These are phyloP conservation scores for Penicillium robsamsonii DNA, from an alignment of 495 filamentous ascomycete species.

Conservation along the genomic window DNA sequence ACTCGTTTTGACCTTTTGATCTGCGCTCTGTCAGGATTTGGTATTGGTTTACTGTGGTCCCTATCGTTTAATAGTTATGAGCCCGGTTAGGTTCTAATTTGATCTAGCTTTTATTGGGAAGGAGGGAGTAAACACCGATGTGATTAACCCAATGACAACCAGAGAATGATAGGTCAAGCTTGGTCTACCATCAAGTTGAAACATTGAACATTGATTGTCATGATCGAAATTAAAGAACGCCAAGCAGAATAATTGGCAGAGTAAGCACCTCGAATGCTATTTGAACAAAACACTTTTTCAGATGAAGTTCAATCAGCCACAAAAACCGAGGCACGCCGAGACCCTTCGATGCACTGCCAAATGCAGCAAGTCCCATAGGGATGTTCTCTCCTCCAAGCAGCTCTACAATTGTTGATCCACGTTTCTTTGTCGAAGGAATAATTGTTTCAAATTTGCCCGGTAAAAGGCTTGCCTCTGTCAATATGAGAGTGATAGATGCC, in stretches of 20 bases:
- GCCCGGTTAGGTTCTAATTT: no score
- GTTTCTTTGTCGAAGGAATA: constrained; percentile 7
- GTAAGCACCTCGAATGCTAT: background rate
- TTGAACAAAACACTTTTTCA: constrained; percentile 5
- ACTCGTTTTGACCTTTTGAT: no score
- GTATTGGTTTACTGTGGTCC: no score
- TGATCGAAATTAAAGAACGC: background rate
- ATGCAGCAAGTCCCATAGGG: background rate
- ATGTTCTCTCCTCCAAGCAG: background rate
- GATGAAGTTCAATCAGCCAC: constrained; percentile 5
- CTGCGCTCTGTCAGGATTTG: no score
- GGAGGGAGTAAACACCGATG: no score
- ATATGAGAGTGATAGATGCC: background rate
- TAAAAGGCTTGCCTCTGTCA: background rate
- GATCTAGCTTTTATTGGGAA: no score
- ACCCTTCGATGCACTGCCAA: background rate
- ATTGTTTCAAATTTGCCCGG: background rate
- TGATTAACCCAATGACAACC: no score
- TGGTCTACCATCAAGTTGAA: background rate
- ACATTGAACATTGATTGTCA: background rate
- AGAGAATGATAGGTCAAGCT: background rate
- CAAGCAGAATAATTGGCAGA: no score
- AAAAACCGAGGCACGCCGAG: background rate
- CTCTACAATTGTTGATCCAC: constrained; percentile 3
- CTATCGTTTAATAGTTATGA: no score